Evolutionary conservation across 2,329 filamentous ascomycete species (phyloP), one percentile per base, ranked within the genome.

Genomic region (Phialophora macrospora): DNA sequence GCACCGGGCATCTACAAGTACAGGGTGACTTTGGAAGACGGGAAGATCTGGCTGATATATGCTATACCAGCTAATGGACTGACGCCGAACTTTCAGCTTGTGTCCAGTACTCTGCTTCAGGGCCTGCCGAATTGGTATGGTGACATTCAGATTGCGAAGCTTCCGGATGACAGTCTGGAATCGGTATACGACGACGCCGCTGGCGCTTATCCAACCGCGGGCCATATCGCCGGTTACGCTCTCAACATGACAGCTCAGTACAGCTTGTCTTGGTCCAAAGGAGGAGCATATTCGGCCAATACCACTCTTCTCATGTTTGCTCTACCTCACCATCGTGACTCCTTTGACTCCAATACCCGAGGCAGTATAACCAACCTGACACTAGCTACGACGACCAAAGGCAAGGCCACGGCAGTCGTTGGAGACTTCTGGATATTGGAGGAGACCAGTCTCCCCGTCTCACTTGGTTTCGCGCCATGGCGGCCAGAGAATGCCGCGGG

Each of bases 351-450:
- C 0, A 77, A 77, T 0, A 87, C 86, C 8, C 79, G 79, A 11
- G 79, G 81, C 26, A 80, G 81, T 7, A 73, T 80, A 46, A 85
- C 80, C 2, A 76, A 80, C 4, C 75, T 95, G 1, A 82, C 85
- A 68, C 80, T 98, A 60, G 86, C 89, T 63, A 94, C 92, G 0
- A 90, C 92, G 0, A 96, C 92, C 22, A 98, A 97, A 78, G 95
- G 95, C 11, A 79, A 87, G 14, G 90, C 90, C 7, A 90, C 85
- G 0, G 90, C 89, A 0, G 85, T 97, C 0, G 78, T 88, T 60
- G 90, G 86, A 11, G 86, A 91, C 72, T 82, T 80, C 1, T 97
- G 93, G 90, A 92, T 88, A 0, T 88, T 97, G 84, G 75, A 87
- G 7, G 94, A 98, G 76, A 77, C 81, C 0, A 78, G 85, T n/a